phyloP scores from a whole-genome alignment of 345 rosid species.

The Moricandia arvensis region DNA sequence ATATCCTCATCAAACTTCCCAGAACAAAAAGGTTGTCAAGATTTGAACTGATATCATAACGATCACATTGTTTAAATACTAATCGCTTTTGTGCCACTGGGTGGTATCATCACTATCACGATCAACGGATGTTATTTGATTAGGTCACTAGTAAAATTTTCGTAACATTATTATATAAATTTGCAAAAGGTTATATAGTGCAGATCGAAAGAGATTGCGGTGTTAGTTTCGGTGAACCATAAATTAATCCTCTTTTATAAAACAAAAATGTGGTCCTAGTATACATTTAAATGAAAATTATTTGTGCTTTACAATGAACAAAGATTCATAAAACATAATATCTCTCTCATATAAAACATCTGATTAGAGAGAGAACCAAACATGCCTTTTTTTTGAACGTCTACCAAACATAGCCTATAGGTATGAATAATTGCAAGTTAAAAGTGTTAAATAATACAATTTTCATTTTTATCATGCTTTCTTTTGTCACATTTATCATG shows the following conservation, averaged over 20 bases:
- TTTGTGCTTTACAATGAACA: too few relatives aligned
- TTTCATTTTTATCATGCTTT: too few relatives aligned
- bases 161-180: conserved; percentile 11
- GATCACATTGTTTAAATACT: conserved; percentile 7
- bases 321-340: too few relatives aligned
- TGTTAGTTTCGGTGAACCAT: not conserved
- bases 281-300: too few relatives aligned
- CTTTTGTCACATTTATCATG: too few relatives aligned
- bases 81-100: conserved; percentile 3
- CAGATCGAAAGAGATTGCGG: not conserved
- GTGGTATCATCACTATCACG: conserved; percentile 30
- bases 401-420: too few relatives aligned
- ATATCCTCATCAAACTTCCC: not conserved
- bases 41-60: conserved; percentile 3
- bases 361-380: conserved; percentile 12
- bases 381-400: too few relatives aligned
- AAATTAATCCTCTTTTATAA: not conserved
- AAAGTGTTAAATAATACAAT: too few relatives aligned
- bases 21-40: not conserved
- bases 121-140: conserved; percentile 15
- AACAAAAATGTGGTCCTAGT: too few relatives aligned
- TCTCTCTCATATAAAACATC: not conserved
- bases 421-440: too few relatives aligned
- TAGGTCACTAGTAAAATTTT: conserved; percentile 6
- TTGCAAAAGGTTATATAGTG: not conserved